Evolutionary conservation across 352 stramenopile genomes (phyloP).

Genomic region (Pythium chondricola): DNA sequence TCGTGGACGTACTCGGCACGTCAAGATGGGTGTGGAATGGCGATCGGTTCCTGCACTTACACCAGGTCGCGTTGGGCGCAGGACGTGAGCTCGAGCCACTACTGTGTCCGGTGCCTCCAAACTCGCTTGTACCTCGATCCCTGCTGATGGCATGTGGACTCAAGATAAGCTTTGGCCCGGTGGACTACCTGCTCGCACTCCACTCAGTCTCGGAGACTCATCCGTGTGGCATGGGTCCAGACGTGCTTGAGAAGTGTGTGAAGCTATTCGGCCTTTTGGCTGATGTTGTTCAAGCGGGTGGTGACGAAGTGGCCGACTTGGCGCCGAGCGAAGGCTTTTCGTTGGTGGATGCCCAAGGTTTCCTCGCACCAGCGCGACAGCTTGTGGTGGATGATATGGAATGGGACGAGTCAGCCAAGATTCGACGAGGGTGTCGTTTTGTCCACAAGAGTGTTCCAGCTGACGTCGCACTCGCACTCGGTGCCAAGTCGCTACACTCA

Average conservation of each 20-base stretch:
- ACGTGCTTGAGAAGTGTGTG: constrained; percentile 18
- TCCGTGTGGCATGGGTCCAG: constrained; percentile 9
- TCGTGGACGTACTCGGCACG: constrained; percentile 18
- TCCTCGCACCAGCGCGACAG: constrained; percentile 18
- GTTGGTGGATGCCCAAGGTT: constrained; percentile 11
- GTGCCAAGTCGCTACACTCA: constrained; percentile 54
- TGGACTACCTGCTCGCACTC: constrained; percentile 55
- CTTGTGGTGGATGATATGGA: constrained; percentile 74
- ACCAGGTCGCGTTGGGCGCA: constrained; percentile 43
- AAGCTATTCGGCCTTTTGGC: constrained; percentile 46
- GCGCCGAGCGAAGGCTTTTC: constrained; percentile 16
- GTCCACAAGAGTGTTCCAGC: constrained; percentile 40
- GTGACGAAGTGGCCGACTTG: not conserved
- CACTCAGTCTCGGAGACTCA: constrained; percentile 29
- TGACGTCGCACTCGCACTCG: constrained; percentile 39
- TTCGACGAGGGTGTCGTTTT: constrained; percentile 43
- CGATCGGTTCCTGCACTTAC: constrained; percentile 39
- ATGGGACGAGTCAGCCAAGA: constrained; percentile 57
- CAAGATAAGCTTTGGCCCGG: constrained; percentile 37
- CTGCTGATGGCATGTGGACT: constrained; percentile 51
- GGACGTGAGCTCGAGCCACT: constrained; percentile 48
- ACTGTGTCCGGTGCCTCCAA: constrained; percentile 47
- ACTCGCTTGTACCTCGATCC: constrained; percentile 47
- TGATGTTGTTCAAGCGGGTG: not conserved
- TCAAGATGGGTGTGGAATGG: constrained; percentile 69